Conservation (phyloP, 2,329 filamentous ascomycete species). For the Dactylella cylindrospora region DNA sequence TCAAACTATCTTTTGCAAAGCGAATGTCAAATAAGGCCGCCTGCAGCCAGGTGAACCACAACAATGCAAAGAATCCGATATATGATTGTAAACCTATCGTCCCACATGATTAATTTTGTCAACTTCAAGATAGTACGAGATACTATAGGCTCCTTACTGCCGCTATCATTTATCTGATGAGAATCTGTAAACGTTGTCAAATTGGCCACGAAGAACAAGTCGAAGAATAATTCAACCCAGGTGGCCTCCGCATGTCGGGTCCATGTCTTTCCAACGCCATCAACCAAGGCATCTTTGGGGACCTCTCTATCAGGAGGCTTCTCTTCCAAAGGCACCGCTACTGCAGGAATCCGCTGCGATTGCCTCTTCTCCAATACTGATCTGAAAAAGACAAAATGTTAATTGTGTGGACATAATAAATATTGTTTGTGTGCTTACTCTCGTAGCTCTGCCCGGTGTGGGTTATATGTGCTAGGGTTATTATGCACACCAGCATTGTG, state of each 20-base stretch:
- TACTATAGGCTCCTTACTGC: conserved; percentile 49
- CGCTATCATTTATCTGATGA: conserved; percentile 59
- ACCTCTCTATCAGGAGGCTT: conserved; percentile 22
- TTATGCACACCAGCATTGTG: too few species aligned
- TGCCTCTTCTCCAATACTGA: conserved; percentile 26
- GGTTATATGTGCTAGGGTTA: too few species aligned
- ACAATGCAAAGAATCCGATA: conserved; percentile 60
- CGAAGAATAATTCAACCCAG: conserved; percentile 62
- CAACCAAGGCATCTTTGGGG: conserved; percentile 25
- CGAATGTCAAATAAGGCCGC: conserved; percentile 67
- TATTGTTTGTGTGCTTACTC: too few species aligned
- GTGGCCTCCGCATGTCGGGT: conserved; percentile 54
- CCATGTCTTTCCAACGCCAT: conserved; percentile 36
- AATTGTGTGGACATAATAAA: too few species aligned
- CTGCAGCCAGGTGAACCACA: conserved; percentile 71
- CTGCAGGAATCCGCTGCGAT: conserved; percentile 26
- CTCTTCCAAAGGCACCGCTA: conserved; percentile 33
- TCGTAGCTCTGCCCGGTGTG: too few species aligned
- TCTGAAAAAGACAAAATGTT: too few species aligned
- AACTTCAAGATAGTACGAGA: conserved; percentile 4
- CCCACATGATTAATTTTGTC: neutral
- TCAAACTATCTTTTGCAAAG: conserved; percentile 65
- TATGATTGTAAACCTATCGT: conserved; percentile 56
- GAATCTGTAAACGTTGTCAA: conserved; percentile 63
- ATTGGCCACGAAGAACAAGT: conserved; percentile 66